Conservation (phyloP, 306 rosid species). For the Geum urbanum region DNA sequence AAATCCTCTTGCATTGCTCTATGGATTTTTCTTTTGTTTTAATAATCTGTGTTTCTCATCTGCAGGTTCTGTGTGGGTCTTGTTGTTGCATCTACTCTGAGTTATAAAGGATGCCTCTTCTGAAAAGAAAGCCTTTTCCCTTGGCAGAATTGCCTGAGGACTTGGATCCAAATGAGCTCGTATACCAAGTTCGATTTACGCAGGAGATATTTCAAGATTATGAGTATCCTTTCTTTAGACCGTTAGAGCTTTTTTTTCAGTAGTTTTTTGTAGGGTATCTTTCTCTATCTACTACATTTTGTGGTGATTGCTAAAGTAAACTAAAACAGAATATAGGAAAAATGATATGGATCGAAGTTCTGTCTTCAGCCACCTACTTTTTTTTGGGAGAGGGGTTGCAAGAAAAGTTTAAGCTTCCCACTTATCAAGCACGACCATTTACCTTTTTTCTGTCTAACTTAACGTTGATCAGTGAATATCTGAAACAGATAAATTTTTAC, state of each 20-base stretch:
- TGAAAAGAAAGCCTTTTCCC: constrained; percentile 64
- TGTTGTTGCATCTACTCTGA: background rate
- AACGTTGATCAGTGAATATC: constrained; percentile 58
- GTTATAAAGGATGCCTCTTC: constrained; percentile 59
- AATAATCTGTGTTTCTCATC: constrained; percentile 3
- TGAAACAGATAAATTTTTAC: constrained; percentile 64
- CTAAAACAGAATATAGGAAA: background rate
- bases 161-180: constrained; percentile 61
- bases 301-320: background rate
- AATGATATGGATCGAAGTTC: background rate
- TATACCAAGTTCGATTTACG: constrained; percentile 79
- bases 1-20: background rate
- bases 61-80: background rate
- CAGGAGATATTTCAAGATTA: constrained; percentile 80
- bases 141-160: constrained; percentile 66
- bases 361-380: background rate
- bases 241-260: background rate
- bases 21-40: background rate
- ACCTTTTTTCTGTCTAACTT: constrained; percentile 37
- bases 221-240: constrained; percentile 57
- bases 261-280: background rate
- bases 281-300: background rate
- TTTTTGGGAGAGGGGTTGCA: background rate
- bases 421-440: background rate
- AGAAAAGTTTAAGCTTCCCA: background rate